A percentile compares a stretch with the other conserved stretches of the same genome.
Evolutionary conservation across 148 eudicot species (phyloP).

Genomic region (Diospyros lotus): DNA sequence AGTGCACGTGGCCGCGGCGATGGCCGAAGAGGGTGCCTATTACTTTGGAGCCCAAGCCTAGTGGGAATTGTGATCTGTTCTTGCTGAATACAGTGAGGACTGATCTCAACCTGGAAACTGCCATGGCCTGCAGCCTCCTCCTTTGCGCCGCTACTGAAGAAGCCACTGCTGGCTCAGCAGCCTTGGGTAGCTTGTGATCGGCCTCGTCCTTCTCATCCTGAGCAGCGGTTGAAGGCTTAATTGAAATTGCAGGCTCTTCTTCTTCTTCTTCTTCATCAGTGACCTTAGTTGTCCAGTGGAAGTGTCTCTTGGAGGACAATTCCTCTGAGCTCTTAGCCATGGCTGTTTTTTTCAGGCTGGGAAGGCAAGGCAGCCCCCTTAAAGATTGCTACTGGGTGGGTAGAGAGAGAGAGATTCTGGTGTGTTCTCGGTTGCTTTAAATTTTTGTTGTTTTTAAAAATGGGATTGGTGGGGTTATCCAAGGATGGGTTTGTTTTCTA

Average conservation of each 20-base stretch:
- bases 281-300: constrained; percentile 30
- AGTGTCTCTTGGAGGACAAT: constrained; percentile 21
- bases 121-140: constrained; percentile 17
- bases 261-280: constrained; percentile 19
- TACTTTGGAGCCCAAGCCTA: constrained; percentile 31
- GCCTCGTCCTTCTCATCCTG: constrained; percentile 2
- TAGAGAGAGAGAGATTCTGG: constrained; percentile 5
- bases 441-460: background rate
- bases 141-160: background rate
- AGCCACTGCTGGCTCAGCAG: background rate
- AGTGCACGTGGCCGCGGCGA: constrained; percentile 61
- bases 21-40: constrained; percentile 63
- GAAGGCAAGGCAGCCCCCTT: constrained; percentile 9
- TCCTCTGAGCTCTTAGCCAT: constrained; percentile 21
- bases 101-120: constrained; percentile 22
- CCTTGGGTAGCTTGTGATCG: background rate
- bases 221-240: background rate
- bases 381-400: constrained; percentile 5
- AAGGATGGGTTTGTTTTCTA: background rate
- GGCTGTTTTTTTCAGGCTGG: constrained; percentile 19
- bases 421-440: background rate
- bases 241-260: constrained; percentile 12
- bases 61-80: constrained; percentile 16
- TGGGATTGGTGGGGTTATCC: constrained; percentile 6
- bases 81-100: constrained; percentile 16